Conservation (phyloP, 352 stramenopile genomes). For the Phytophthora ohioensis region DNA sequence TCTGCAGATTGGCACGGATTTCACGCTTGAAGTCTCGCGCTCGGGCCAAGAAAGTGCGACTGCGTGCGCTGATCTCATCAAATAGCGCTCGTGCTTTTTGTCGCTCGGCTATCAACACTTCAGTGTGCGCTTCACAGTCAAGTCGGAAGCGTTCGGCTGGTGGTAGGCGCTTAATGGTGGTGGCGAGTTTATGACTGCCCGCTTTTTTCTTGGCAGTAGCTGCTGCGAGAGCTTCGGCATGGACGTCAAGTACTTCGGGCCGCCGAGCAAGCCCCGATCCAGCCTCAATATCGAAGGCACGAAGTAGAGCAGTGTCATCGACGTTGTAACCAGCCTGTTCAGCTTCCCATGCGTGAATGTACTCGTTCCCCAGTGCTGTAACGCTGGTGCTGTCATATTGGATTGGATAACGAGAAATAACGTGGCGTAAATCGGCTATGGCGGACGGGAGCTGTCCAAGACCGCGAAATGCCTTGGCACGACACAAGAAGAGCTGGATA, state of each 20-base stretch:
- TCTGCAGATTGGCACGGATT: slow-evolving; percentile 61
- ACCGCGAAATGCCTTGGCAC: slow-evolving; percentile 53
- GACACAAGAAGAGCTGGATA: slow-evolving; percentile 51
- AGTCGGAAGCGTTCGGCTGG: slow-evolving; percentile 50
- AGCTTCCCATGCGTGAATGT: slow-evolving; percentile 44
- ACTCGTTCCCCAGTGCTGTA: slow-evolving; percentile 29
- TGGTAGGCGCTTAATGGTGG: slow-evolving; percentile 17
- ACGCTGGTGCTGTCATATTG: slow-evolving; percentile 29
- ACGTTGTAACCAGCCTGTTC: slow-evolving; percentile 59
- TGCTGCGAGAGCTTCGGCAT: slow-evolving; percentile 29
- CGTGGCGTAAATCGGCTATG: slow-evolving; percentile 48
- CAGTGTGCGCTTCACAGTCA: slow-evolving; percentile 23
- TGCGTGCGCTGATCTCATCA: slow-evolving; percentile 28
- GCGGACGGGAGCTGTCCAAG: slow-evolving; percentile 61
- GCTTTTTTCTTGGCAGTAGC: slow-evolving; percentile 36
- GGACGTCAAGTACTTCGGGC: slow-evolving; percentile 52
- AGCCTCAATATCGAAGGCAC: slow-evolving; percentile 56
- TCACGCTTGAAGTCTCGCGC: slow-evolving; percentile 69
- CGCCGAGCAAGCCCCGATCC: slow-evolving; percentile 50
- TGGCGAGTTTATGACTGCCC: background rate
- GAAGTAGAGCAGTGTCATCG: slow-evolving; percentile 56
- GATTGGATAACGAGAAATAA: slow-evolving; percentile 40
- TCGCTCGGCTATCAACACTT: slow-evolving; percentile 20
- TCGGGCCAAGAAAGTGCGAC: slow-evolving; percentile 33
- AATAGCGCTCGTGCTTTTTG: slow-evolving; percentile 18